Evolutionary conservation across 306 rosid species (phyloP), one percentile per base, ranked within the genome.

Genomic region (Lagenaria siceraria): DNA sequence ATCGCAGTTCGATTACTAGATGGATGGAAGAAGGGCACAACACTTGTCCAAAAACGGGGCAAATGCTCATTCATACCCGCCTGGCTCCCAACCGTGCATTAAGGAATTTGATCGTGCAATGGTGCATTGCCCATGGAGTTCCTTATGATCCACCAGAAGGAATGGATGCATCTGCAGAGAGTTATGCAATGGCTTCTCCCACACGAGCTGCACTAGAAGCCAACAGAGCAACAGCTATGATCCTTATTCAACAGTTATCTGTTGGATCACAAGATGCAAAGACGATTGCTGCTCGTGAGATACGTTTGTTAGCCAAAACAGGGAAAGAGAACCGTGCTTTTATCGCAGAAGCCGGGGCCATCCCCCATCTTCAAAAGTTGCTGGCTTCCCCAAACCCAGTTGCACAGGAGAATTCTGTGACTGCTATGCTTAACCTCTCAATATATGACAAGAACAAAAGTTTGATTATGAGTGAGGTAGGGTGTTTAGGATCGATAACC

Each of bases 11-110:
- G 0, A 94, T 94, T 66, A 78, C 95, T 0, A 82, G 98, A 88
- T 94, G 98, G 98, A 72, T 90, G 90, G 97, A 92, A 75, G 98
- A 92, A 81, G 97, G 98, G 77, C 96, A 94, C 81, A 90, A 89
- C 56, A 88, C 84, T 80, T 94, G 98, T 64, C 98, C 98, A 0
- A 94, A 94, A 70, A 89, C 98, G 0, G 98, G 98, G n/a, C 98
- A 92, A 83, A 84, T 92, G 87, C 93, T 94, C 60, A 80, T 82
- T 25, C 82, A 89, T 80, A 89, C 81, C 4, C 85, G 87, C 24
- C 93, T 92, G 5, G 90, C 88, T 72, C 90, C 96, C 0, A 94
- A 94, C 69, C 90, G 89, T 1, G 97, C 98, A 8, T 79, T 94
- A 79, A 85, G 92, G 89, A 92, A 85, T 85, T 81, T 94, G 91